These are phyloP conservation scores for Medicago lupulina DNA, from an alignment of 306 rosid genomes.

Conservation along the genomic window DNA sequence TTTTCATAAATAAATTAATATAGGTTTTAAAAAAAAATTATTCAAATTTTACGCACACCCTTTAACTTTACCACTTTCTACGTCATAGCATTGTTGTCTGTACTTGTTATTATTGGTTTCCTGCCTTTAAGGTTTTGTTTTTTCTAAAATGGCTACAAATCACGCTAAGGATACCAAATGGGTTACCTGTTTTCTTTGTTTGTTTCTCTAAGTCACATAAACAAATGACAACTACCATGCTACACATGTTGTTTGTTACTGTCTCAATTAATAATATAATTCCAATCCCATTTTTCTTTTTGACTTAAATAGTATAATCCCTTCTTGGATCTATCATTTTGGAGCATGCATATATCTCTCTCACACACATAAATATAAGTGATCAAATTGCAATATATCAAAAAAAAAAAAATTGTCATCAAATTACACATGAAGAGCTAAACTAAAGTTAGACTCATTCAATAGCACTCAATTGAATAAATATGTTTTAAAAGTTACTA, in stretches of 20 bases:
- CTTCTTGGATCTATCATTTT: neutral
- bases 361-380: neutral
- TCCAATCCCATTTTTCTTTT: too few species aligned
- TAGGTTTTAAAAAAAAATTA: neutral
- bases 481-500: too few species aligned
- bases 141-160: neutral
- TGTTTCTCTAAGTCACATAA: neutral
- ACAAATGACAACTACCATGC: neutral
- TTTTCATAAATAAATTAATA: neutral
- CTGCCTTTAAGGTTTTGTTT: neutral
- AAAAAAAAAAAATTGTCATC: too few species aligned
- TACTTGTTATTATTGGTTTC: neutral
- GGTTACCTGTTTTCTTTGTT: neutral
- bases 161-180: neutral
- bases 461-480: too few species aligned
- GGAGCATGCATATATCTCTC: neutral
- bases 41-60: neutral
- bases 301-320: slow-evolving; percentile 17
- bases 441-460: too few species aligned
- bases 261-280: neutral
- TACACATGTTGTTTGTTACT: slow-evolving; percentile 28
- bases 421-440: too few species aligned
- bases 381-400: too few species aligned
- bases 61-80: neutral
- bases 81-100: neutral